These are phyloP conservation scores for Daldinia sp. DNA, from an alignment of 2,329 filamentous ascomycete species.

Conservation along the genomic window DNA sequence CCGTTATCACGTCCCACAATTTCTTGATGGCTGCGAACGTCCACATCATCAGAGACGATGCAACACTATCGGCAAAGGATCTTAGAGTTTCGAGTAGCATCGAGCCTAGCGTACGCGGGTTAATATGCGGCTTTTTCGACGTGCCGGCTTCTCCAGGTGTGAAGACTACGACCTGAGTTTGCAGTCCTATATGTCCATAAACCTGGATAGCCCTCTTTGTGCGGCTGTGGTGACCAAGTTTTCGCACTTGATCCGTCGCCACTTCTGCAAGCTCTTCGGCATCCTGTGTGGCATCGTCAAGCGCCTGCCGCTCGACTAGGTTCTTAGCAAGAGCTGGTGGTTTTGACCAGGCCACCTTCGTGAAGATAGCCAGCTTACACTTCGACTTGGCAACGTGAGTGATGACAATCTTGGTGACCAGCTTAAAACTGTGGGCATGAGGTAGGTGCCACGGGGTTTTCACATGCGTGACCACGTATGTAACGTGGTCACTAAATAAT, in stretches of 20 bases:
- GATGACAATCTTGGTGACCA: conserved; percentile 92
- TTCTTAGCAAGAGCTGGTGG: conserved; percentile 71
- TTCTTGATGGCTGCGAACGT: conserved; percentile 74
- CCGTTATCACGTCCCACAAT: conserved; percentile 75
- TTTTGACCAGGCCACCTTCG: conserved; percentile 87
- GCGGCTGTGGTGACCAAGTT: conserved; percentile 77
- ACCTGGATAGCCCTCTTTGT: conserved; percentile 84
- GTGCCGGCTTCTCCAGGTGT: conserved; percentile 63
- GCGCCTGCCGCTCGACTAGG: conserved; percentile 76
- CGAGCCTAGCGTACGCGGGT: conserved; percentile 71
- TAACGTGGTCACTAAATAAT: conserved; percentile 79
- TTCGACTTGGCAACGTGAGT: conserved; percentile 92
- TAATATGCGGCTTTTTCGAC: conserved; percentile 69
- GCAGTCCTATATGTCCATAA: conserved; percentile 79
- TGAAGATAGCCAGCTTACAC: conserved; percentile 90
- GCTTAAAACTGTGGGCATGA: conserved; percentile 79
- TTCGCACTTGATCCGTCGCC: conserved; percentile 80
- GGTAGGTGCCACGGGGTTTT: conserved; percentile 87
- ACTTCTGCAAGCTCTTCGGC: conserved; percentile 81
- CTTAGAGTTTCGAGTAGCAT: conserved; percentile 79
- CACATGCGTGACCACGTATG: conserved; percentile 72
- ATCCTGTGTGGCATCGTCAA: conserved; percentile 79
- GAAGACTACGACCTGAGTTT: conserved; percentile 73
- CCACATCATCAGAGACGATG: conserved; percentile 83
- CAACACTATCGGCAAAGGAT: conserved; percentile 80